These are phyloP conservation scores for Malassezia psittaci DNA, from an alignment of 1,284 basidiomycete species.

Conservation along the genomic window DNA sequence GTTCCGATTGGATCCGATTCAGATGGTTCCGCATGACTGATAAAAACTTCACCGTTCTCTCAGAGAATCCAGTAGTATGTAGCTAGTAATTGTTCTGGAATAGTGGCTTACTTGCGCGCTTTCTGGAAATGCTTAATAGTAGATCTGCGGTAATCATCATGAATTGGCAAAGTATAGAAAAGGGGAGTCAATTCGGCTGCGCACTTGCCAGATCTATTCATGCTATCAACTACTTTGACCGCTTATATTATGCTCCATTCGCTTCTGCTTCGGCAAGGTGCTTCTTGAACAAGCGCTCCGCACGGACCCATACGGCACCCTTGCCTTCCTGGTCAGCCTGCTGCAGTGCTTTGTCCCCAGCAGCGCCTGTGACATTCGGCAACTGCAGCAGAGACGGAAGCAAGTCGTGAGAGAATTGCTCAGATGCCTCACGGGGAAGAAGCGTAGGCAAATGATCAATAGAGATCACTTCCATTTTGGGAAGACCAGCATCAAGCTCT, in stretches of 20 bases:
- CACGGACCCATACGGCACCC: conserved; percentile 70
- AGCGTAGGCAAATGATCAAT: conserved; percentile 97
- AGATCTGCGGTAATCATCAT: too few relatives aligned
- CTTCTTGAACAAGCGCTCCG: conserved; percentile 71
- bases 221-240: too few relatives aligned
- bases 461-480: conserved; percentile 69
- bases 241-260: conserved; percentile 17
- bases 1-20: too few relatives aligned
- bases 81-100: too few relatives aligned
- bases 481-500: conserved; percentile 24
- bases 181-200: too few relatives aligned
- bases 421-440: conserved; percentile 86
- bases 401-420: conserved; percentile 85
- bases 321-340: conserved; percentile 31
- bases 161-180: too few relatives aligned
- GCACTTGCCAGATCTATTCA: too few relatives aligned
- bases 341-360: conserved; percentile 23
- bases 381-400: conserved; percentile 59
- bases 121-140: too few relatives aligned
- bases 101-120: too few relatives aligned
- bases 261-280: conserved; percentile 56
- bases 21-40: too few relatives aligned
- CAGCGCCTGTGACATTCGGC: conserved; percentile 27
- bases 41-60: too few relatives aligned
- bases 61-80: too few relatives aligned